These are phyloP conservation scores for Helicocarpus griseus DNA, from an alignment of 2,329 filamentous ascomycete species.

Conservation along the genomic window DNA sequence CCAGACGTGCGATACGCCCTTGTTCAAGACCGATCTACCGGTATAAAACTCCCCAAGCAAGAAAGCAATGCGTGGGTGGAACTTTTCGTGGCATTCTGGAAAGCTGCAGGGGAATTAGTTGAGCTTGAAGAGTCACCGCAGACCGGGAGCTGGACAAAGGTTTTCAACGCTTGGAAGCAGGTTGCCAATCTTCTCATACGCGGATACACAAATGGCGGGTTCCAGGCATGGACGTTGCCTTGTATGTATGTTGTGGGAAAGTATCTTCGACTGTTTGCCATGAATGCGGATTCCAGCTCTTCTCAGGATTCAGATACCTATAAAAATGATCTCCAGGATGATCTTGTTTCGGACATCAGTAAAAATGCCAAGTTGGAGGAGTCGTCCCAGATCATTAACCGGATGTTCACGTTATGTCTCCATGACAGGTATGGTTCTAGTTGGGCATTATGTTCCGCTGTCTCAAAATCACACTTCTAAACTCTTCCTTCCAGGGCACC, in stretches of 20 bases:
- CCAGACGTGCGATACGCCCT: conserved; percentile 62
- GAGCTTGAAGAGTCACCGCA: conserved; percentile 47
- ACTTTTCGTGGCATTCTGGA: conserved; percentile 77
- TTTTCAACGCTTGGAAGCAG: conserved; percentile 85
- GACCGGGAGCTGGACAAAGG: conserved; percentile 61
- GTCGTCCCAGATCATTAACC: conserved; percentile 79
- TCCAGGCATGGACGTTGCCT: conserved; percentile 87
- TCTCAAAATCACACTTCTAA: conserved; percentile 3
- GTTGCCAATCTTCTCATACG: conserved; percentile 66
- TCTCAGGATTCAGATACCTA: conserved; percentile 40
- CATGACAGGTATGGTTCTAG: conserved; percentile 64
- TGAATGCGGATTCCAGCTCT: conserved; percentile 70
- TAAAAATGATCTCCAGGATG: conserved; percentile 58
- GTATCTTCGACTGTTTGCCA: conserved; percentile 78
- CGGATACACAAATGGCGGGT: conserved; percentile 65
- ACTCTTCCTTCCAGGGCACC: conserved; percentile 51
- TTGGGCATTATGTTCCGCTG: background rate
- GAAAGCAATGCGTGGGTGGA: conserved; percentile 79
- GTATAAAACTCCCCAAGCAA: conserved; percentile 48
- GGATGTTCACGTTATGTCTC: conserved; percentile 82
- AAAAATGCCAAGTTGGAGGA: conserved; percentile 84
- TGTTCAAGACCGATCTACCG: conserved; percentile 51
- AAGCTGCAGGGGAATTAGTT: conserved; percentile 64
- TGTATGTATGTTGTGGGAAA: conserved; percentile 81
- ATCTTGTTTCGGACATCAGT: conserved; percentile 65